These are phyloP conservation scores for Ulmus americana DNA, from an alignment of 331 rosid species.

Conservation along the genomic window DNA sequence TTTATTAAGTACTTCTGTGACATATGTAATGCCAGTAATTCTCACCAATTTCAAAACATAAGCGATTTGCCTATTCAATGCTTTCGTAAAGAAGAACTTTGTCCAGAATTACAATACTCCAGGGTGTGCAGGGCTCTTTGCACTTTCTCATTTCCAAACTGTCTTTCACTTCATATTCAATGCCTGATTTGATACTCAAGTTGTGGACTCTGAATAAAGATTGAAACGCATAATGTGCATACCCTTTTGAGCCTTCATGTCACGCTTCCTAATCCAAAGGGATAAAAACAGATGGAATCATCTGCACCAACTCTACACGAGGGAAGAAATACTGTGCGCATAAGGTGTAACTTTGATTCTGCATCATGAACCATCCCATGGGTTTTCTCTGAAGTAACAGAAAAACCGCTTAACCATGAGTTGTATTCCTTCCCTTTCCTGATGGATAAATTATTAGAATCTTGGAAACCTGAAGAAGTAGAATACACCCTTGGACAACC, in stretches of 20 bases:
- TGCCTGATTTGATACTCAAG: slow-evolving; percentile 31
- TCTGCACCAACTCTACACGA: slow-evolving; percentile 43
- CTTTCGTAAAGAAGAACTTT: slow-evolving; percentile 79
- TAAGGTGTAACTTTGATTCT: slow-evolving; percentile 38
- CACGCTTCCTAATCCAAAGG: slow-evolving; percentile 55
- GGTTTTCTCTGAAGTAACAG: slow-evolving; percentile 36
- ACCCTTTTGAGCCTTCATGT: slow-evolving; percentile 33
- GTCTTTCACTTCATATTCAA: slow-evolving; percentile 37
- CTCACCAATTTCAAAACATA: slow-evolving; percentile 88
- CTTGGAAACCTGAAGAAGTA: slow-evolving; percentile 25
- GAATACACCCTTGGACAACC: slow-evolving; percentile 47
- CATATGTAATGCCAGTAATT: slow-evolving; percentile 22
- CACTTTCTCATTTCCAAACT: slow-evolving; percentile 41
- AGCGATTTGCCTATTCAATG: slow-evolving; percentile 60
- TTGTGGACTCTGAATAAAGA: slow-evolving; percentile 45
- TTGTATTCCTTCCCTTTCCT: slow-evolving; percentile 29
- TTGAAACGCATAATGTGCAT: slow-evolving; percentile 61
- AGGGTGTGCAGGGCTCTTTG: slow-evolving; percentile 43
- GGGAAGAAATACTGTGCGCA: slow-evolving; percentile 67
- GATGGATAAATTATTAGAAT: slow-evolving; percentile 25
- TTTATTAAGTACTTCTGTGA: background rate
- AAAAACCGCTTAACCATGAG: slow-evolving; percentile 48
- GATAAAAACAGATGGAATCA: slow-evolving; percentile 65
- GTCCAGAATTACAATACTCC: slow-evolving; percentile 80
- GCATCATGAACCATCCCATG: slow-evolving; percentile 34